Conservation (phyloP, 371 early-diverging fungal species). For the Mucor plumbeus region DNA sequence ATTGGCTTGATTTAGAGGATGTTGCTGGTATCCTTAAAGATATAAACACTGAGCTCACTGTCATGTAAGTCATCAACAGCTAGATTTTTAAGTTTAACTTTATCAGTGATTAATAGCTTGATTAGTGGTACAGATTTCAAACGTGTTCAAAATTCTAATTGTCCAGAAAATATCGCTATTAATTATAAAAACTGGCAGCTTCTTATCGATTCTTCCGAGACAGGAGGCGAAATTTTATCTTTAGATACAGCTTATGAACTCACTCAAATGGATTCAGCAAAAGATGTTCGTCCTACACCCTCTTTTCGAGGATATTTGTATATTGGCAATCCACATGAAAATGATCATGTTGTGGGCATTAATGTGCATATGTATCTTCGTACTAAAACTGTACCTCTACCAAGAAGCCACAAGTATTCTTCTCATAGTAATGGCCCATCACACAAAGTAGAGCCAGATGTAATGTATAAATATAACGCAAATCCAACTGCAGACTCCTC, state of each 20-base stretch:
- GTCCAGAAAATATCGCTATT: neutral
- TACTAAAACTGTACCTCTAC: slow-evolving; percentile 54
- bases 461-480: slow-evolving; percentile 38
- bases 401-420: slow-evolving; percentile 67
- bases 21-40: slow-evolving; percentile 45
- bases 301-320: slow-evolving; percentile 55
- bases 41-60: slow-evolving; percentile 52
- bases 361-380: slow-evolving; percentile 63
- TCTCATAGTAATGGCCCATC: slow-evolving; percentile 54
- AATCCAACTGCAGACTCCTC: slow-evolving; percentile 22
- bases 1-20: slow-evolving; percentile 51
- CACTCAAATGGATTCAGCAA: slow-evolving; percentile 52
- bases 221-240: slow-evolving; percentile 33
- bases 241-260: slow-evolving; percentile 58
- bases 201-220: slow-evolving; percentile 12
- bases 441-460: slow-evolving; percentile 50
- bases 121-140: slow-evolving; percentile 46
- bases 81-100: no score
- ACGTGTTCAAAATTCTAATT: slow-evolving; percentile 25
- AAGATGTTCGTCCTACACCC: slow-evolving; percentile 62
- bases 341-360: slow-evolving; percentile 51
- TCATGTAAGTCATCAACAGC: slow-evolving; percentile 56
- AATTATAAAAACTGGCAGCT: slow-evolving; percentile 32
- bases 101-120: no score
- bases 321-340: slow-evolving; percentile 57